These are phyloP conservation scores for Sporothrix luriei DNA, from an alignment of 2,329 filamentous ascomycete genomes.

Conservation along the genomic window DNA sequence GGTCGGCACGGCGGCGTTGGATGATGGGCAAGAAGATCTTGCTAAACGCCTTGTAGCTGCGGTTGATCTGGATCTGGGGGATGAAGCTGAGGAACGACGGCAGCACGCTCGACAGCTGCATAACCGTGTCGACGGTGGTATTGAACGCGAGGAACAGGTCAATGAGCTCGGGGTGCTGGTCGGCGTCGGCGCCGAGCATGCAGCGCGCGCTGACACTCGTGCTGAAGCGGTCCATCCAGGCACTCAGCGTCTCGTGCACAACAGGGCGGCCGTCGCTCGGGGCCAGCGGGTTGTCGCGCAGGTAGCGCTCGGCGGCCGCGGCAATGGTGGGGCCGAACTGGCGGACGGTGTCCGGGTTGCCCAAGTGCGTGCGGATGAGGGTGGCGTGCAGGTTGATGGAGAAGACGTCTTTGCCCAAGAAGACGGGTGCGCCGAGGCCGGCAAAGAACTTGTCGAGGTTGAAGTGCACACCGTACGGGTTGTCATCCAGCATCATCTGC, in stretches of 20 bases:
- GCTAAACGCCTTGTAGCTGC: slow-evolving; percentile 30
- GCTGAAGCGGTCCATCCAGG: slow-evolving; percentile 31
- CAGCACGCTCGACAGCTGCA: slow-evolving; percentile 29
- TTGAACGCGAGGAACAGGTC: slow-evolving; percentile 32
- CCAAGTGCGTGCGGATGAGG: slow-evolving; percentile 29
- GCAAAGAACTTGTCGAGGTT: slow-evolving; percentile 30
- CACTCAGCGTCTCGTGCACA: slow-evolving; percentile 10
- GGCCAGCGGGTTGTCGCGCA: slow-evolving; percentile 19
- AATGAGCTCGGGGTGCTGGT: slow-evolving; percentile 28
- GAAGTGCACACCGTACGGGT: slow-evolving; percentile 30
- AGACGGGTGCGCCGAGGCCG: slow-evolving; percentile 27
- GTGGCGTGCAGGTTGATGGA: slow-evolving; percentile 29
- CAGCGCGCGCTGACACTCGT: slow-evolving; percentile 30
- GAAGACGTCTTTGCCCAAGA: slow-evolving; percentile 29
- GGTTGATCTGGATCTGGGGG: slow-evolving; percentile 22
- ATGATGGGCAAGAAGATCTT: slow-evolving; percentile 31
- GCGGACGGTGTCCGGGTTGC: slow-evolving; percentile 26
- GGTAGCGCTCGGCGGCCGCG: slow-evolving; percentile 26
- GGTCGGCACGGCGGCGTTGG: slow-evolving; percentile 22
- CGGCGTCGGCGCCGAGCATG: slow-evolving; percentile 30
- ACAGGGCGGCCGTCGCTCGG: background rate
- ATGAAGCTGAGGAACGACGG: slow-evolving; percentile 27
- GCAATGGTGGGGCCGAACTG: slow-evolving; percentile 25
- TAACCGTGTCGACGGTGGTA: slow-evolving; percentile 21
- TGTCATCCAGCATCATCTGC: slow-evolving; percentile 32